Base-by-base conservation (phyloP, 148 eudicot genomes). In the Linanthus parryae region DNA sequence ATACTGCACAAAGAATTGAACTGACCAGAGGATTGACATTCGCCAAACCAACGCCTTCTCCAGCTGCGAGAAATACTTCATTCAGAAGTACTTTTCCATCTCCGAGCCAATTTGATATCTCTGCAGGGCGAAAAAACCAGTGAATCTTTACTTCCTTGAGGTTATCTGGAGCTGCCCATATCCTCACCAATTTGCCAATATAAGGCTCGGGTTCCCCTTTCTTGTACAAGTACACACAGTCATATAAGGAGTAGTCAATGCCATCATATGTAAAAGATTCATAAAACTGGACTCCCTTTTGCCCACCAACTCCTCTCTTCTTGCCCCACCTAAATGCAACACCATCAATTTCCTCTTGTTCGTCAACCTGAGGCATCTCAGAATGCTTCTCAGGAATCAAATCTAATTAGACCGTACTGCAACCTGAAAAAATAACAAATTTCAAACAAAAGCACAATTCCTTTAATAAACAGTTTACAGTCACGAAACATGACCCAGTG, bases 121-220 rank as follows among this genome's bases (percentile, higher is more conserved):
- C 95, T 0, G 40, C 59, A n/a, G 94, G 85, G 15, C 61, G 73
- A 42, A 88, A 81, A 66, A 84, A 88, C 96, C 96, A 88, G 8
- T 73, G 68, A 46, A 81, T 29, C 59, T 81, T 79, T 21, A 88
- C 81, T 74, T 40, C 74, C 70, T 56, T 81, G 9, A 52, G 22
- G 48, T 60, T 64, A 21, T 53, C 68, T 16, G 54, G 23, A 5
- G 8, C 20, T 56, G 76, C 83, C 85, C 85, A 88, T 29, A 84
- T 76, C 52, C 72, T 81, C 52, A 76, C 45, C 13, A 88, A 59
- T 53, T 81, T 88, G 24, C 88, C 94, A 14, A 88, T 63, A 44
- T 54, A 70, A 42, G 85, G 88, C 36, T 78, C 74, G 2, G 23
- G 29, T 57, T 73, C 77, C 17, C 71, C 80, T 8, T 63, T 70